Evolutionary conservation across 352 stramenopile genomes (phyloP).

Genomic region (Globisporangium yorkense): DNA sequence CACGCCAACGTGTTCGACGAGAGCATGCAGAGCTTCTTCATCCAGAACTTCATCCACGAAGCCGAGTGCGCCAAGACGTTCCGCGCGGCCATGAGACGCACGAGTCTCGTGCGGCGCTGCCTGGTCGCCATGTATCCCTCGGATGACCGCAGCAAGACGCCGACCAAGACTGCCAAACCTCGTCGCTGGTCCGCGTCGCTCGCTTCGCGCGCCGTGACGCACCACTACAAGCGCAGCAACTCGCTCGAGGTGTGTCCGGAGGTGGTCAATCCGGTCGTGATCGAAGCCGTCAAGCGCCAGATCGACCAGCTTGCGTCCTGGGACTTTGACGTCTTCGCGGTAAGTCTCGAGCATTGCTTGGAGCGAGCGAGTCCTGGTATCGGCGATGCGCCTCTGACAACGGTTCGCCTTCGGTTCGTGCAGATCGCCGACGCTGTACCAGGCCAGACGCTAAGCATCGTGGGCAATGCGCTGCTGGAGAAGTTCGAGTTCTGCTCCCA

Average conservation of each 20-base stretch:
- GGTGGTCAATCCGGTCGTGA: slow-evolving; percentile 32
- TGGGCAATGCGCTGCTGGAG: slow-evolving; percentile 74
- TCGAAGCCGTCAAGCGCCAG: slow-evolving; percentile 46
- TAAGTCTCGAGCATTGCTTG: slow-evolving; percentile 9
- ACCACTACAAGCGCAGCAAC: slow-evolving; percentile 24
- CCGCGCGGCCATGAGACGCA: slow-evolving; percentile 55
- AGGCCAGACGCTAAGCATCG: slow-evolving; percentile 51
- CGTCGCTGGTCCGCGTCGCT: slow-evolving; percentile 35
- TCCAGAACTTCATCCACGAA: slow-evolving; percentile 83
- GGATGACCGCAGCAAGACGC: slow-evolving; percentile 15
- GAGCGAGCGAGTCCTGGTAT: no score
- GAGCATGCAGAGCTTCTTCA: slow-evolving; percentile 81
- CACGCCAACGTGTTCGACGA: slow-evolving; percentile 84
- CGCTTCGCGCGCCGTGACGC: slow-evolving; percentile 15
- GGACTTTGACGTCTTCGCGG: slow-evolving; percentile 69
- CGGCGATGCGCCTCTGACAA: neutral
- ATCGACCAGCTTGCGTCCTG: slow-evolving; percentile 51
- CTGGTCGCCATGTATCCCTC: slow-evolving; percentile 64
- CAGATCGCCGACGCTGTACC: slow-evolving; percentile 47
- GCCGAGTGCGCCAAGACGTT: slow-evolving; percentile 65
- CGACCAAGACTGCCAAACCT: slow-evolving; percentile 15
- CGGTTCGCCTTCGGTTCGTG: neutral
- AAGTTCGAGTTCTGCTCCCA: slow-evolving; percentile 58
- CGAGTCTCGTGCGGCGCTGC: slow-evolving; percentile 67
- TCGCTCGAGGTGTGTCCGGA: slow-evolving; percentile 53